Evolutionary conservation across 768 basidiomycete species (phyloP), one percentile per base, ranked within the genome.

Genomic region (Auriculariales sp.): DNA sequence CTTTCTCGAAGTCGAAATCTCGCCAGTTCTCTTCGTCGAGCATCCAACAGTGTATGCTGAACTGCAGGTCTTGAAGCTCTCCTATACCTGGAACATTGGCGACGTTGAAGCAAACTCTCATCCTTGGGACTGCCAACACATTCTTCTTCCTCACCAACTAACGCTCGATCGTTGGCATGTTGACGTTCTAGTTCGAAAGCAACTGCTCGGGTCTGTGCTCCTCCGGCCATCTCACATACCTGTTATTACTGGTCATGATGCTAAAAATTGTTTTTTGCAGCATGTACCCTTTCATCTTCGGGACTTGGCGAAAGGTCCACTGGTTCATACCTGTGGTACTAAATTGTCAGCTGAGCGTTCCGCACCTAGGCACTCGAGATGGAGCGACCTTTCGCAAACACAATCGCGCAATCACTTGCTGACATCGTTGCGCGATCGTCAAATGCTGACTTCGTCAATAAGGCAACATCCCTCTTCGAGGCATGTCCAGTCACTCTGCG

Each of bases 221-320:
- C 32, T 45, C 17, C 12, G 10, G 22, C 6, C 12, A n/a, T 29
- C 45, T 19, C 33, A 44, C 35, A 52, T 31, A 49, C 48, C 47
- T 52, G 56, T 53, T 9, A 7, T 45, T 54, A 28, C 30, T 47
- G 30, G 49, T 17, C 15, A 28, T 59, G 39, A 19, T 29, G 30
- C 54, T 34, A 45, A 29, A 45, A 51, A 51, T 34, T 33, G 39
- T 49, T 30, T 35, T 36, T 44, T 34, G 28, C 55, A 88, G 86
- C 57, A 77, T 78, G 2, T 86, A 87, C 64, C 86, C 86, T 19
- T 67, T 85, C 32, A 74, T 87, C 50, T 89, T 88, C 60, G 86
- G 86, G 2, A 62, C 69, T 25, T 79, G 78, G 77, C 68, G 71
- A 58, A 71, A 71, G 68, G 84, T 81, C 66, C 49, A 62, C 60